Percentiles rank a stretch among this genome's conserved stretches.
phyloP scores from a whole-genome alignment of 129 eudicot species.

The Flaveria sonorensis region DNA sequence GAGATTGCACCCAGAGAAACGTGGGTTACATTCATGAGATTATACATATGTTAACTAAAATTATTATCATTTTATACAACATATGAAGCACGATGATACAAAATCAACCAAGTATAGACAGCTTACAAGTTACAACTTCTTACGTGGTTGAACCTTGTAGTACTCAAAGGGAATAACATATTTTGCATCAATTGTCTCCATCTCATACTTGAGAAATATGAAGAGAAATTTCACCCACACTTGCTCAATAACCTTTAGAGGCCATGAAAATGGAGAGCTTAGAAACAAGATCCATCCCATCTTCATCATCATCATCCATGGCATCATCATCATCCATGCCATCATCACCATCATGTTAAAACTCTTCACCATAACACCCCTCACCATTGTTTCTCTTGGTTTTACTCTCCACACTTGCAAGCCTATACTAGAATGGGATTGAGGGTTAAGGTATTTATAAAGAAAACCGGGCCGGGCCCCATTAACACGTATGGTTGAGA shows the following conservation, averaged over 20 bases:
- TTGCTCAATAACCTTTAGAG: conserved; percentile 17
- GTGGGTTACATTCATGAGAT: background rate
- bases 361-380: conserved; percentile 26
- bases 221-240: conserved; percentile 35
- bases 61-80: background rate
- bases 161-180: conserved; percentile 42
- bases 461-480: background rate
- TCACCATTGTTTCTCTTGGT: conserved; percentile 20
- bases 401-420: background rate
- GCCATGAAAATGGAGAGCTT: conserved; percentile 42
- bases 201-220: conserved; percentile 35
- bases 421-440: background rate
- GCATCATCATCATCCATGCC: conserved; percentile 18
- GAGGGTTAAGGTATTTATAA: background rate
- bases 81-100: background rate
- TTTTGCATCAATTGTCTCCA: conserved; percentile 34
- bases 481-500: background rate
- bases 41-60: background rate
- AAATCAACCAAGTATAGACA: background rate
- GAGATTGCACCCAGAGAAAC: no score
- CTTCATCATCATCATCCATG: background rate
- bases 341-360: conserved; percentile 33
- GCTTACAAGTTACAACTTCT: conserved; percentile 24
- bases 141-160: conserved; percentile 30
- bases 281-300: conserved; percentile 30